Evolutionary conservation across 192 early-diverging fungal genomes (phyloP), one percentile per base, ranked within the genome.

Genomic region (Piromyces sp.): DNA sequence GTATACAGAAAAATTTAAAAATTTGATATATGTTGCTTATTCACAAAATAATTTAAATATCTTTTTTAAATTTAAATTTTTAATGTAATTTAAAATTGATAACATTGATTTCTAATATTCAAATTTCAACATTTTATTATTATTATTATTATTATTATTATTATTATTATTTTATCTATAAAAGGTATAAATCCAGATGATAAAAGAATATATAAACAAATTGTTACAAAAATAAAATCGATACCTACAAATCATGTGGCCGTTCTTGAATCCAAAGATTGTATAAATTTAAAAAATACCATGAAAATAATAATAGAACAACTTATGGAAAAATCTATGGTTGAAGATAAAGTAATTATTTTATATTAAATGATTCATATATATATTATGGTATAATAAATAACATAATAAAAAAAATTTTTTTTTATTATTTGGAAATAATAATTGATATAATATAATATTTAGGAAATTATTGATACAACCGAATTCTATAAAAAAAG

Each of bases 141-240:
- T n/a, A n/a, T n/a, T n/a, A n/a, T n/a, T n/a, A n/a, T n/a, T n/a
- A n/a, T n/a, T n/a, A n/a, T n/a, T n/a, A n/a, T n/a, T n/a, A n/a
- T n/a, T n/a, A n/a, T 36, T 29, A 40, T 29, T 78, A 51, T 83
- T 26, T 15, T 29, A 29, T 30, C 30, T n/a, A 30, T 51, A 22
- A 81, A 82, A 85, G 90, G 89, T 79, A 90, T 92, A 83, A 95
- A 95, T 1, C 90, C 91, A 31, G 94, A 95, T 84, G 93, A 95
- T 68, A 90, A 90, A 80, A 87, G 89, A 30, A 87, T 94, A 15
- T 95, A 95, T 81, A 83, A 85, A 79, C 89, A 91, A 81, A 89
- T 95, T 29, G 88, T 90, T 78, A 80, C n/a, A 82, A 84, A 84
- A 79, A 85, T 90, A 79, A 68, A 12, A 31, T 28, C 30, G 37